Evolutionary conservation across 2,329 filamentous ascomycete genomes (phyloP), one percentile per base, ranked within the genome.

Genomic region (Penicillium sp.): DNA sequence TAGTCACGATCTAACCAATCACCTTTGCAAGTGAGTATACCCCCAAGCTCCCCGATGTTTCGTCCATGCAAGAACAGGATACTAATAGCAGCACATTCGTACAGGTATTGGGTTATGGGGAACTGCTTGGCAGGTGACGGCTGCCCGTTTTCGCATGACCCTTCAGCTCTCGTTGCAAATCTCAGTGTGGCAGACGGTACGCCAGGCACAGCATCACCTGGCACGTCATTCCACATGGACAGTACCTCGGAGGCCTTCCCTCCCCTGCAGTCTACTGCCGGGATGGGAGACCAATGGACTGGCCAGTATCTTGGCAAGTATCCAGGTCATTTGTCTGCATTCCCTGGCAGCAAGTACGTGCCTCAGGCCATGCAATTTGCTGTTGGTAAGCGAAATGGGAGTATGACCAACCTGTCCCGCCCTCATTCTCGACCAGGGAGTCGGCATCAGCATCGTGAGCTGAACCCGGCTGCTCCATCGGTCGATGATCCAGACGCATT

Each of bases 111-210:
- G 88, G 79, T 98, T 47, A 88, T 88, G 73, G 93, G 93, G 1
- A 96, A 91, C 62, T 98, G 93, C 65, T 78, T 98, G 31, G 93
- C 93, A 17, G 91, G 93, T 32, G 85, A 89, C 50, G 90, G 88
- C 3, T 98, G 93, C 69, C 88, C 95, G 52, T 98, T 98, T 73
- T 97, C 91, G 12, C 93, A 98, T 69, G 93, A 98, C 61, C 93
- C 93, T 2, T 82, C 89, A 1, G 81, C 88, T 57, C 78, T 96
- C 13, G 82, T 95, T 72, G 88, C 85, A 61, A 87, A 87, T 59
- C 78, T 98, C 55, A 82, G 78, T 29, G 71, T 96, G 13, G 85
- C 87, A 54, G 87, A 71, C 38, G 63, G 61, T 31, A 63, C 58
- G 59, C 9, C 58, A n/a, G n/a, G n/a, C n/a, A n/a, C 60, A 49